Evolutionary conservation across 1,139 yeast genomes (phyloP), one percentile per base, ranked within the genome.

Genomic region (Candida dubliniensis): DNA sequence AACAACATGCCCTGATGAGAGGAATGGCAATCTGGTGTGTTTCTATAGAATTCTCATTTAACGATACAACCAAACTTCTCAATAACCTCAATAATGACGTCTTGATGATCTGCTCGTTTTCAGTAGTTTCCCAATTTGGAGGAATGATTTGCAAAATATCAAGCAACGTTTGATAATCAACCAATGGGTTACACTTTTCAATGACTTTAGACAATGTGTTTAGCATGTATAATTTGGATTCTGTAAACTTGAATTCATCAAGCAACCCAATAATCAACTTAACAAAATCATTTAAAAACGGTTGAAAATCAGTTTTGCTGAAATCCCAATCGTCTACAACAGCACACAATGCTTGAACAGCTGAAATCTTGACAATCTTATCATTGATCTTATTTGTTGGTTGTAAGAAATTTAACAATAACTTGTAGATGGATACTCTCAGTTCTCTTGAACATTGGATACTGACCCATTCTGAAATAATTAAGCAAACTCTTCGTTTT

Each of bases 241-340:
- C 97, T 0, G 91, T 80, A 35, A 80, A 64, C 12, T 69, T 67
- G 47, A 85, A 73, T 8, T 68, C 65, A 8, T 71, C 66, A 36
- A 82, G 62, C 29, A 85, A 58, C 6, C 27, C 34, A 12, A 82
- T 58, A 36, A 81, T 67, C n/a, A 76, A 60, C 2, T 66, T 59
- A 7, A 88, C 74, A 27, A 79, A 77, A 2, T 69, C 70, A 32
- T 78, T 74, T 44, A 87, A 67, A 56, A 66, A 89, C 0, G 95
- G 90, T 47, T 77, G 67, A 55, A 93, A 88, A 35, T 73, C 80
- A 10, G 67, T 69, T 47, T 87, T 82, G 35, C 81, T 75, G 59
- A 91, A 90, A 50, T 87, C 93, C 90, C 95, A 89, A 54, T 89
- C 97, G 49, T 88, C 93, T 26, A 90, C 72, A 39, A 87, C 74